Conservation (phyloP, 768 basidiomycete species). For the Sarcodon aspratus region DNA sequence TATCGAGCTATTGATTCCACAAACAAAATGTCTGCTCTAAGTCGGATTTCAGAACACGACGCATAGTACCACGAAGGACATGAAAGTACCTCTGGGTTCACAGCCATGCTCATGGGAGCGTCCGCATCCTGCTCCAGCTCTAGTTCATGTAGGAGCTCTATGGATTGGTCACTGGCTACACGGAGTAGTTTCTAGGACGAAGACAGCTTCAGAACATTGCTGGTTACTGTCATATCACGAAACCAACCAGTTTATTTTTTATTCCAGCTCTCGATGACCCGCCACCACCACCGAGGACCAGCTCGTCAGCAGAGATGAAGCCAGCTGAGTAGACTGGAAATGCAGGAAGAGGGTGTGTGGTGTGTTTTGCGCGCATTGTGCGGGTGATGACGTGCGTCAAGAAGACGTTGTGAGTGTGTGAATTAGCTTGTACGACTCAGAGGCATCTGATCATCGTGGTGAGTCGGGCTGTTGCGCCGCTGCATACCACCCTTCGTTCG, state of each 20-base stretch:
- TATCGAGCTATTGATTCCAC: conserved; percentile 77
- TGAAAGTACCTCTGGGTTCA: conserved; percentile 41
- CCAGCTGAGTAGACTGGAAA: conserved; percentile 88
- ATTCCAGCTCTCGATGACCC: conserved; percentile 82
- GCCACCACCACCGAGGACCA: conserved; percentile 85
- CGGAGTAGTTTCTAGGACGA: conserved; percentile 53
- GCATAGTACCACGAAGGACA: neutral
- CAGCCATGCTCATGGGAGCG: conserved; percentile 93
- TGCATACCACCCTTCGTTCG: neutral
- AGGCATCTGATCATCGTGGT: neutral
- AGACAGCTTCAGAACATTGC: neutral
- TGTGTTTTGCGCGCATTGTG: conserved; percentile 73
- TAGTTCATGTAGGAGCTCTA: conserved; percentile 54
- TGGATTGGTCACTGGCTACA: conserved; percentile 36
- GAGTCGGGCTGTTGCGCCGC: neutral
- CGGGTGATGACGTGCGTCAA: neutral
- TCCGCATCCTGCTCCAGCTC: conserved; percentile 78
- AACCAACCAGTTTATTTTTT: conserved; percentile 83
- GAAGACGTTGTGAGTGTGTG: neutral
- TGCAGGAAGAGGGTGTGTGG: conserved; percentile 57
- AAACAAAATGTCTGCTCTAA: conserved; percentile 45
- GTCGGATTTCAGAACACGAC: conserved; percentile 2
- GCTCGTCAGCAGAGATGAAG: conserved; percentile 58
- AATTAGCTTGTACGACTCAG: neutral
- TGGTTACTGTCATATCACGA: neutral